These are phyloP conservation scores for Neurospora sp. DNA, from an alignment of 495 filamentous ascomycete genomes.

Conservation along the genomic window DNA sequence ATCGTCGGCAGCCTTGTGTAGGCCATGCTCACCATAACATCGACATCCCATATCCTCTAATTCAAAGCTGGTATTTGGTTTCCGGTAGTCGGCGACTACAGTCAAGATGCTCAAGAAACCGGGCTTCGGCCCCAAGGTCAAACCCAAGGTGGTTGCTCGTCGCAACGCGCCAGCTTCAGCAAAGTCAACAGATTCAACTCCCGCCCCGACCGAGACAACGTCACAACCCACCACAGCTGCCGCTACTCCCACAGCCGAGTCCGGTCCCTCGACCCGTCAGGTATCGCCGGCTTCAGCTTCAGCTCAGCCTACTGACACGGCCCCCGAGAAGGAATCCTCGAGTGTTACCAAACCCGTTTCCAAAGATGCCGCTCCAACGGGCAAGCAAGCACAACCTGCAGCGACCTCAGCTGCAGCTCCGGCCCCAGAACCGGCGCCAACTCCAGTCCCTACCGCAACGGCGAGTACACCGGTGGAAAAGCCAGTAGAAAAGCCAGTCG, in stretches of 20 bases:
- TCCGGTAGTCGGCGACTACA: slow-evolving; percentile 10
- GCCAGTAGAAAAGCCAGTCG: not conserved
- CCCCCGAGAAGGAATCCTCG: not conserved
- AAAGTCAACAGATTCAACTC: not conserved
- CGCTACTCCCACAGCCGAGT: not conserved
- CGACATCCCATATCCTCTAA: not conserved
- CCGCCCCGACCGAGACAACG: not conserved
- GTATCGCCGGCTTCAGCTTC: not conserved
- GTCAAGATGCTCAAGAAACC: slow-evolving; percentile 36
- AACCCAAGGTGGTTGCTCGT: slow-evolving; percentile 6
- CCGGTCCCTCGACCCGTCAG: not conserved
- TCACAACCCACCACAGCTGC: slow-evolving; percentile 1
- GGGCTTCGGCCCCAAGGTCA: slow-evolving; percentile 35
- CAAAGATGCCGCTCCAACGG: not conserved
- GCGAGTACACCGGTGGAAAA: not conserved
- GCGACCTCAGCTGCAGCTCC: not conserved
- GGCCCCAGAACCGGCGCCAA: not conserved
- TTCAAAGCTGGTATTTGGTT: not conserved
- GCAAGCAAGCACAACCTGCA: not conserved
- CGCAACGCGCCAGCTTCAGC: not conserved
- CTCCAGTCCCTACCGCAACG: not conserved
- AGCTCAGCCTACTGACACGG: not conserved
- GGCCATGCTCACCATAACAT: not conserved
- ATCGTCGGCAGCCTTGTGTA: not conserved
- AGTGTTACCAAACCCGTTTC: not conserved